Evolutionary conservation across 1,139 yeast genomes (phyloP).

Genomic region (Magnusiomyces magnusii): DNA sequence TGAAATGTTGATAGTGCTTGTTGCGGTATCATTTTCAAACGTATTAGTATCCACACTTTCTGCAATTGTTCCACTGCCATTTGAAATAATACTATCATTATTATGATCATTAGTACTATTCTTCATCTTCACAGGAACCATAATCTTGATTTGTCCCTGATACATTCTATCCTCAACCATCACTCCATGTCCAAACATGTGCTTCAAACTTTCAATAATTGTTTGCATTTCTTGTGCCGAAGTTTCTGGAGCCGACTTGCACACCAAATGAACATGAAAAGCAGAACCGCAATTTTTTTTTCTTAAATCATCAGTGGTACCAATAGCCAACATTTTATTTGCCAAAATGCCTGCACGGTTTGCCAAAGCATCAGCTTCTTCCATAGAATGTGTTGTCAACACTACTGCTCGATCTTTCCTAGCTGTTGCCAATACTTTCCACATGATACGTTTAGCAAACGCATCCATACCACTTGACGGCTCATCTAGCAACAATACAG

Average conservation of each 20-base stretch:
- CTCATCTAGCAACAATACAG: slow-evolving; percentile 87
- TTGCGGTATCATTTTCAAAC: neutral
- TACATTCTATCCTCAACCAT: slow-evolving; percentile 28
- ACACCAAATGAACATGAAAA: slow-evolving; percentile 30
- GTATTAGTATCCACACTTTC: too few relatives aligned
- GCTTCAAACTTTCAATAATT: slow-evolving; percentile 16
- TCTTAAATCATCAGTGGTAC: slow-evolving; percentile 28
- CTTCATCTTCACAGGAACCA: slow-evolving; percentile 24
- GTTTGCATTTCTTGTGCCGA: slow-evolving; percentile 23
- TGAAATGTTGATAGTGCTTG: neutral
- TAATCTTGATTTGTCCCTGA: slow-evolving; percentile 32
- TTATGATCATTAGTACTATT: too few relatives aligned
- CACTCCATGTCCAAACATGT: neutral
- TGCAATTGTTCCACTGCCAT: too few relatives aligned
- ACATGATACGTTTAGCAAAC: slow-evolving; percentile 39
- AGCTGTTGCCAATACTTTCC: slow-evolving; percentile 32
- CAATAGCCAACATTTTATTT: slow-evolving; percentile 30
- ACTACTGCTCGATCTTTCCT: slow-evolving; percentile 32
- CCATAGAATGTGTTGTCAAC: slow-evolving; percentile 37
- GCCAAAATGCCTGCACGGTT: slow-evolving; percentile 34
- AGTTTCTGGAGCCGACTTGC: slow-evolving; percentile 27
- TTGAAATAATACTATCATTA: neutral
- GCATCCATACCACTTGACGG: slow-evolving; percentile 90
- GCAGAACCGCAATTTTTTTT: slow-evolving; percentile 25
- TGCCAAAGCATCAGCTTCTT: slow-evolving; percentile 36